Evolutionary conservation across 306 rosid genomes (phyloP), one percentile per base, ranked within the genome.

Genomic region (Amphicarpaea edgeworthii): DNA sequence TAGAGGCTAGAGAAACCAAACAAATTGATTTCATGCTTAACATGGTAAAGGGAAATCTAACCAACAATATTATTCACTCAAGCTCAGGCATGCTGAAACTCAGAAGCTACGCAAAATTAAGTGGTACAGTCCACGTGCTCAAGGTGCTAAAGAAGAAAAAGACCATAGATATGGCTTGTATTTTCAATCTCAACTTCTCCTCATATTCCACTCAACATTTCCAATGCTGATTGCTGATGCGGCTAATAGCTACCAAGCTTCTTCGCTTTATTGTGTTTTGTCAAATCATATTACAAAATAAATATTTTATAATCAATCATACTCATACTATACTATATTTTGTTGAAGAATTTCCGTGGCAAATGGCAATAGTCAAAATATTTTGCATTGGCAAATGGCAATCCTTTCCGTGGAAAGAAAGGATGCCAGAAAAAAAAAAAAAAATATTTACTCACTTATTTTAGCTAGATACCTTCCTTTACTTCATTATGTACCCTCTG

Each of bases 61-160:
- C 47, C 4, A 11, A 59, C 26, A 80, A 77, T 50, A 23, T 3
- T 28, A 3, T 68, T 6, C 21, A 51, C 17, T 79, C 78, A 10
- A 81, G 87, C 41, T 79, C 78, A n/a, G 83, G 88, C 41, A 41
- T 71, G 26, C 12, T 87, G 49, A 86, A 76, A 50, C 68, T 91
- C 17, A 85, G 55, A 24, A 68, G 73, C 83, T 83, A 51, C 15
- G 80, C 81, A 6, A 81, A 61, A 57, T 42, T 92, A 34, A 78
- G 55, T 67, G 97, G 93, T 12, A 53, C 45, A 9, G 85, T 88
- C 30, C 66, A 45, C 12, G 28, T 89, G 61, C 24, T 85, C 8
- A 79, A 86, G 20, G 41, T 86, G 50, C 17, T 89, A 0, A 76
- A 71, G 38, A 82, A 20, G 80, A 86, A 59, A 66, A 81, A 41